A percentile compares a stretch with the other conserved stretches of the same genome.
Evolutionary conservation across 2,329 filamentous ascomycete genomes (phyloP).

Genomic region (Neodidymelliopsis sp.): DNA sequence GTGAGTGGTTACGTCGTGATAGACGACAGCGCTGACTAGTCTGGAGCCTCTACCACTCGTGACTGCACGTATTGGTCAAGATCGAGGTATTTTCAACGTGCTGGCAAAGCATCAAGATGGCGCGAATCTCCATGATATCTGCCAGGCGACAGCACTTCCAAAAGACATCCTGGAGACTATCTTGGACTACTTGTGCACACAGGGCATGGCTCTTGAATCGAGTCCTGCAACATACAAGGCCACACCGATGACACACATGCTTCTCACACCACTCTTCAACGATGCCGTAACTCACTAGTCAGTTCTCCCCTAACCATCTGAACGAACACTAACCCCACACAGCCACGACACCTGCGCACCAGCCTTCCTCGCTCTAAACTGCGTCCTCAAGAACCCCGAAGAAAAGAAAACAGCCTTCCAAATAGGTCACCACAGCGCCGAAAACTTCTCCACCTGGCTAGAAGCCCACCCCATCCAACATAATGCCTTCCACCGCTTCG

Average conservation of each 20-base stretch:
- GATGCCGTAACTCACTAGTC: conserved; percentile 16
- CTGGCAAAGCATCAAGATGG: background rate
- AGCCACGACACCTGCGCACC: conserved; percentile 13
- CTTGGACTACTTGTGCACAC: conserved; percentile 4
- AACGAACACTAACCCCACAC: background rate
- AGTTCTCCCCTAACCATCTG: background rate
- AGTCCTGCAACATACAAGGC: background rate
- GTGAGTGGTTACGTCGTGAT: conserved; percentile 5
- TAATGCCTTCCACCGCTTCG: conserved; percentile 10
- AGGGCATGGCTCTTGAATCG: conserved; percentile 5
- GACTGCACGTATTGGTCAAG: conserved; percentile 7
- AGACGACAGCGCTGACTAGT: background rate
- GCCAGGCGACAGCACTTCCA: background rate
- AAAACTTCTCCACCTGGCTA: conserved; percentile 15
- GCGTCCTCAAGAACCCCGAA: background rate
- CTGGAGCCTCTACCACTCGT: conserved; percentile 12
- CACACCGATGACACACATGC: conserved; percentile 13
- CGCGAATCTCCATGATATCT: background rate
- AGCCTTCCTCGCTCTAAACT: background rate
- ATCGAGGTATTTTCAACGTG: conserved; percentile 5
- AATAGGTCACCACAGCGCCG: conserved; percentile 1
- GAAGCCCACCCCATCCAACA: conserved; percentile 12
- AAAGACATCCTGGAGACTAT: conserved; percentile 5
- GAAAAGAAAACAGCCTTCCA: conserved; percentile 1
- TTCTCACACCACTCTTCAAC: conserved; percentile 4